A percentile compares a stretch with the other conserved stretches of the same genome.
phyloP scores from a whole-genome alignment of 2,329 filamentous ascomycete species.

The Westerdykella aurantiaca region DNA sequence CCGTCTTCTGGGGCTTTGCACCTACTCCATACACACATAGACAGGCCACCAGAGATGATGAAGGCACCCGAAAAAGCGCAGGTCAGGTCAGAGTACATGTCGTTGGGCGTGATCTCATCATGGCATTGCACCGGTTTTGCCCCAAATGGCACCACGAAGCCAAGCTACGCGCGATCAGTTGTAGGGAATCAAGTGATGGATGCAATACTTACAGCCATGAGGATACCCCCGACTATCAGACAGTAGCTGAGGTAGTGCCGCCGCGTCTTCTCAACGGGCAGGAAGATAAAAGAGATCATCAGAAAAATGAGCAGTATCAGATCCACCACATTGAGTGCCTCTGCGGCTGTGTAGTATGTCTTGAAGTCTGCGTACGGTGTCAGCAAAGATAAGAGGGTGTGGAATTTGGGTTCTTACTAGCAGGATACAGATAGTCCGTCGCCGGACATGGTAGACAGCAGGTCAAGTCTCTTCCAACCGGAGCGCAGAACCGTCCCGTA shows the following conservation, averaged over 20 bases:
- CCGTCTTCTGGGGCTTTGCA: constrained; percentile 1
- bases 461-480: constrained; percentile 44
- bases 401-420: constrained; percentile 41
- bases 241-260: constrained; percentile 92
- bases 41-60: constrained; percentile 78
- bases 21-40: constrained; percentile 73
- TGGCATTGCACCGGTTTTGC: constrained; percentile 75
- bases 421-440: constrained; percentile 66
- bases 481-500: constrained; percentile 54
- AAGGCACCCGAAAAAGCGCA: constrained; percentile 88
- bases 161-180: constrained; percentile 53
- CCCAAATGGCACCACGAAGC: constrained; percentile 83
- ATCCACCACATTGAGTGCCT: constrained; percentile 75
- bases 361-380: constrained; percentile 42
- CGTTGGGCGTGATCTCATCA: constrained; percentile 85
- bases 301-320: constrained; percentile 69
- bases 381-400: constrained; percentile 1
- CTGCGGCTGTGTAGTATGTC: constrained; percentile 59
- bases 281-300: constrained; percentile 68
- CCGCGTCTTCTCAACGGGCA: constrained; percentile 84
- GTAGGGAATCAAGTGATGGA: neutral
- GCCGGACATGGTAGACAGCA: constrained; percentile 92
- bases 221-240: constrained; percentile 65
- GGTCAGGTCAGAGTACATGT: constrained; percentile 74
- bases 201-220: constrained; percentile 65